Evolutionary conservation across 352 stramenopile genomes (phyloP), one percentile per base, ranked within the genome.

Genomic region (Aphanomyces euteiches): DNA sequence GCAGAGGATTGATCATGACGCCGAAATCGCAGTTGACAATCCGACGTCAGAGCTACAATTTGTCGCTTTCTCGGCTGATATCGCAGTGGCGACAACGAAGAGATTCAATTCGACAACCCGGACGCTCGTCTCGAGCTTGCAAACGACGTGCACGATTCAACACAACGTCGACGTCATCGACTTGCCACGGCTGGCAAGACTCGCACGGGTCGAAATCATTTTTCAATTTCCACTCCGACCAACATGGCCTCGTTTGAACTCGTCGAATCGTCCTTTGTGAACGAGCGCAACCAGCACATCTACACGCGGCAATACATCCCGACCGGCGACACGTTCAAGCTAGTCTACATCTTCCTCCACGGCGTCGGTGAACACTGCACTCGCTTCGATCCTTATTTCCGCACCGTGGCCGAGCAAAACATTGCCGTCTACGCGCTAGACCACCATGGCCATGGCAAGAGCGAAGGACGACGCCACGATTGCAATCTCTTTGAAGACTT

Each of bases 261-360:
- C 4, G 21, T 43, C 10, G 60, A 68, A 37, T 56, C 60, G n/a
- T 61, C 13, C 13, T 68, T 68, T 43, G 13, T 13, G 60, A 19
- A 10, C 5, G 13, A 12, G 7, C 60, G 60, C 21, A 21, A 21
- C 43, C 6, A 58, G 19, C 7, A 2, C n/a, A 57, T 68, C 37
- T 68, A 68, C 47, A 68, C 60, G 21, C 60, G 60, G 34, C n/a
- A 68, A 37, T 68, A 68, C 47, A 68, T 68, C 36, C 38, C 60
- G 47, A 60, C 17, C 13, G 47, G 28, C 28, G 2, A 38, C 36
- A 43, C 38, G 13, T 68, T 59, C 38, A 58, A 36, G 21, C 53
- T 43, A n/a, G 60, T 68, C 19, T 68, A 58, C 17, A 10, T 68
- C 13, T 68, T 68, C 36, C 36, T 57, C n/a, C 60, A 68, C 34